A percentile compares a stretch with the other conserved stretches of the same genome.
These are phyloP conservation scores for Xylariales sp. DNA, from an alignment of 2,329 filamentous ascomycete genomes.

Conservation along the genomic window DNA sequence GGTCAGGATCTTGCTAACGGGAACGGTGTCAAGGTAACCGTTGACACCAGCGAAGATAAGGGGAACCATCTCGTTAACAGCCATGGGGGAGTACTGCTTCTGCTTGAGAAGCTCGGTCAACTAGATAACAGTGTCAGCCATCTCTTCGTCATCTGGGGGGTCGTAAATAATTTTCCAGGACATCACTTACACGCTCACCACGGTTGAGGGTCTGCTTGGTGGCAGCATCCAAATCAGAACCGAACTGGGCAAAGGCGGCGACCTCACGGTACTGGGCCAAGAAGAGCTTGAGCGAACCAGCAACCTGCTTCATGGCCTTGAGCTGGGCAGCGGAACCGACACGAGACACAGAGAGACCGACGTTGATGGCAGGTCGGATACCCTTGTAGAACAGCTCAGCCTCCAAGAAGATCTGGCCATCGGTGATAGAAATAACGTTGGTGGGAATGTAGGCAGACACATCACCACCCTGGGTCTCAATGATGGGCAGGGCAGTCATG, in stretches of 20 bases:
- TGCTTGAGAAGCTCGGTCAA: conserved; percentile 98
- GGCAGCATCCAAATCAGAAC: conserved; percentile 97
- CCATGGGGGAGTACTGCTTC: conserved; percentile 99
- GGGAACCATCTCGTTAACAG: conserved; percentile 99
- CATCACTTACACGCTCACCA: conserved; percentile 83
- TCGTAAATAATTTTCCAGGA: background rate
- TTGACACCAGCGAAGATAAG: conserved; percentile 99
- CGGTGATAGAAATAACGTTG: conserved; percentile 99
- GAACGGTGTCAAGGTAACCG: conserved; percentile 83
- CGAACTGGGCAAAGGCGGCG: conserved; percentile 98
- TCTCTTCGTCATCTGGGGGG: too few species aligned
- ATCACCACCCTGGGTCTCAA: conserved; percentile 99
- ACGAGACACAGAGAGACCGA: conserved; percentile 99
- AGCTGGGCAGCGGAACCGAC: conserved; percentile 99
- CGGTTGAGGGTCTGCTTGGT: conserved; percentile 98
- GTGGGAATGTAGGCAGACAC: conserved; percentile 99
- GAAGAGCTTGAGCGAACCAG: conserved; percentile 99
- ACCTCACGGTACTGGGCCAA: conserved; percentile 99
- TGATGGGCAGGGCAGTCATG: conserved; percentile 93
- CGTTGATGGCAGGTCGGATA: conserved; percentile 99
- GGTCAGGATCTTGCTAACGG: conserved; percentile 83
- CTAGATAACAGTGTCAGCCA: conserved; percentile 26
- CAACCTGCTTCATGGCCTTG: conserved; percentile 99
- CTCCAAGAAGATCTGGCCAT: conserved; percentile 99
- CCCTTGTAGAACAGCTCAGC: conserved; percentile 99